Conservation (phyloP, 2,329 filamentous ascomycete genomes). For the Talaromyces rugulosus region DNA sequence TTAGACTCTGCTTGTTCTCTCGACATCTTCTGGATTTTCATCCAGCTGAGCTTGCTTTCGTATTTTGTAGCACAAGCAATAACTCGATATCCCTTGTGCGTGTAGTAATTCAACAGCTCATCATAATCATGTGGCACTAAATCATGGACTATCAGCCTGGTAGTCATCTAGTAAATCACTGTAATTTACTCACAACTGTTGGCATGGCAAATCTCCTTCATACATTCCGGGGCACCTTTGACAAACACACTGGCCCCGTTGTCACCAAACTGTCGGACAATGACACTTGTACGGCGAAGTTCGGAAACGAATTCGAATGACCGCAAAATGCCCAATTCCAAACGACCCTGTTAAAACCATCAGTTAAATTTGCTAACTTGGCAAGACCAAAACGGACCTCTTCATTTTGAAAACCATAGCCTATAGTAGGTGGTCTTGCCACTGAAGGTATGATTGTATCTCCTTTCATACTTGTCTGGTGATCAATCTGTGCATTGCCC, state of each 20-base stretch:
- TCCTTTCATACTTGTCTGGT: slow-evolving; percentile 66
- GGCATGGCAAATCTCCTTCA: slow-evolving; percentile 84
- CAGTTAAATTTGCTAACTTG: neutral
- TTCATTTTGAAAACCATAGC: slow-evolving; percentile 40
- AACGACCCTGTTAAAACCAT: slow-evolving; percentile 35
- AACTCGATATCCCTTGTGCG: slow-evolving; percentile 91
- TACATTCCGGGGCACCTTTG: slow-evolving; percentile 93
- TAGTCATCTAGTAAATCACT: neutral
- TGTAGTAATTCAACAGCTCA: slow-evolving; percentile 83
- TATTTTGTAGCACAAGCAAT: slow-evolving; percentile 93
- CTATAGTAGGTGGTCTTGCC: slow-evolving; percentile 67
- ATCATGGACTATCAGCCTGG: neutral
- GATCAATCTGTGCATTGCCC: slow-evolving; percentile 59
- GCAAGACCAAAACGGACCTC: slow-evolving; percentile 3
- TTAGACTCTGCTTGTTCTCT: slow-evolving; percentile 77
- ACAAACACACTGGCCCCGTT: slow-evolving; percentile 84
- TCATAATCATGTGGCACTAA: slow-evolving; percentile 81
- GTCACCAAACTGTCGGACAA: slow-evolving; percentile 83
- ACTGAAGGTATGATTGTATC: slow-evolving; percentile 74
- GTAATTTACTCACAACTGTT: slow-evolving; percentile 63
- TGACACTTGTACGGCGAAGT: slow-evolving; percentile 83
- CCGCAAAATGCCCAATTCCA: slow-evolving; percentile 87
- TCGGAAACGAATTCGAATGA: slow-evolving; percentile 95
- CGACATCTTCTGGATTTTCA: slow-evolving; percentile 91
- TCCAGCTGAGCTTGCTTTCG: slow-evolving; percentile 82